A percentile compares a stretch with the other conserved stretches of the same genome.
Evolutionary conservation across 306 rosid genomes (phyloP).

Genomic region (Sechiopsis laciniata): DNA sequence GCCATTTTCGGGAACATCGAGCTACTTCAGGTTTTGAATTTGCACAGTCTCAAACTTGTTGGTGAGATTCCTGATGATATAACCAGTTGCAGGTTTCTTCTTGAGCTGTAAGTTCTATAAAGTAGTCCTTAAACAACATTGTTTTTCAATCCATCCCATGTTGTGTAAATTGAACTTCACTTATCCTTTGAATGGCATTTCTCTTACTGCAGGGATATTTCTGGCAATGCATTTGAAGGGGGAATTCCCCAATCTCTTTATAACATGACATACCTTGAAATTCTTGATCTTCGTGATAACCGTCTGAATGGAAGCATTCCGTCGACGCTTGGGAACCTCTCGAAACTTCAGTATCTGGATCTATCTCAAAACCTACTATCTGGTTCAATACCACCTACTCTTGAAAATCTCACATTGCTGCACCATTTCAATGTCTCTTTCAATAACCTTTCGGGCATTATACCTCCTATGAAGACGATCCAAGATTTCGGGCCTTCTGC

Average conservation of each 20-base stretch:
- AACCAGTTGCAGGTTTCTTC: conserved; percentile 75
- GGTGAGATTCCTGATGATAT: conserved; percentile 72
- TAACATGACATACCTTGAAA: conserved; percentile 66
- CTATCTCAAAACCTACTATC: conserved; percentile 68
- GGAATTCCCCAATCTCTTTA: conserved; percentile 59
- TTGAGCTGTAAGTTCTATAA: conserved; percentile 69
- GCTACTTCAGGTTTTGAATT: conserved; percentile 76
- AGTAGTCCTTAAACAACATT: conserved; percentile 29
- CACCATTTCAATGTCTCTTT: conserved; percentile 63
- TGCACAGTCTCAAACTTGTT: conserved; percentile 65
- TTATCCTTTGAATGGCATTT: conserved; percentile 25
- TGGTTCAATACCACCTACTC: conserved; percentile 65
- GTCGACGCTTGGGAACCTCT: conserved; percentile 51
- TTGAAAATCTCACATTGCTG: conserved; percentile 51
- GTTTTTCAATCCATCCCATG: background rate
- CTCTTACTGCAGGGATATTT: conserved; percentile 70
- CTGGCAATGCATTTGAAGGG: conserved; percentile 72
- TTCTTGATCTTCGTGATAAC: conserved; percentile 71
- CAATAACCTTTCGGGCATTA: conserved; percentile 73
- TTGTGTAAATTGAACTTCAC: conserved; percentile 30
- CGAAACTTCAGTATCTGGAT: conserved; percentile 57
- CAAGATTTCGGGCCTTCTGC: conserved; percentile 60
- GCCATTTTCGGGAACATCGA: conserved; percentile 53
- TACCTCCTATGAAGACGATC: conserved; percentile 46
- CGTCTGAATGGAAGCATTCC: conserved; percentile 76